phyloP scores from a whole-genome alignment of 169 alveolate genomes.

The Cryptosporidium viatorum region DNA sequence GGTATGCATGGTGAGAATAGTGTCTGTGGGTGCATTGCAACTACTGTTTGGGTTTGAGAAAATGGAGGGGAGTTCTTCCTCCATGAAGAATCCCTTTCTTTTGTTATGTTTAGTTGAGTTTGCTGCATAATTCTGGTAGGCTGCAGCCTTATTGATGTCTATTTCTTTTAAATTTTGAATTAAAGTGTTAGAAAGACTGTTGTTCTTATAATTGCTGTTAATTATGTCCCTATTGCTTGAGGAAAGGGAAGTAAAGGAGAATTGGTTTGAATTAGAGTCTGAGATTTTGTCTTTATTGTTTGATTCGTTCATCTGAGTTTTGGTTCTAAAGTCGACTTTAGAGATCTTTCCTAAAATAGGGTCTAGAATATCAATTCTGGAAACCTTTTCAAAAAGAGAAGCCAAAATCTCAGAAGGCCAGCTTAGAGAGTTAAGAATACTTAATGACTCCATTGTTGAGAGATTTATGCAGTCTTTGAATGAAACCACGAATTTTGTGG shows the following conservation, averaged over 20 bases:
- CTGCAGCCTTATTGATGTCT: conserved; percentile 29
- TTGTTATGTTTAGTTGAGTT: neutral
- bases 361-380: conserved; percentile 55
- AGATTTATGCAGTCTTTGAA: conserved; percentile 42
- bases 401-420: conserved; percentile 44
- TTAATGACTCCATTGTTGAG: conserved; percentile 42
- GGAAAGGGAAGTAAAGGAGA: conserved; percentile 1
- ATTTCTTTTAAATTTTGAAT: conserved; percentile 17
- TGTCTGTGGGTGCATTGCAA: neutral
- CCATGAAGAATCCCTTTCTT: conserved; percentile 2
- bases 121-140: neutral
- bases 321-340: neutral
- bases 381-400: conserved; percentile 3
- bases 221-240: conserved; percentile 24
- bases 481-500: conserved; percentile 15
- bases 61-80: neutral
- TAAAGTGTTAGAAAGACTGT: neutral
- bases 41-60: neutral
- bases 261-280: neutral
- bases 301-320: neutral
- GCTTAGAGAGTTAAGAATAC: conserved; percentile 24
- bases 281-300: neutral
- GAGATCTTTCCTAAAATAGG: conserved; percentile 16
- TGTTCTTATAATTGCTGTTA: neutral
- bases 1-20: neutral